These are phyloP conservation scores for Jamesozyma hellenica DNA, from an alignment of 805 yeast species.

Conservation along the genomic window DNA sequence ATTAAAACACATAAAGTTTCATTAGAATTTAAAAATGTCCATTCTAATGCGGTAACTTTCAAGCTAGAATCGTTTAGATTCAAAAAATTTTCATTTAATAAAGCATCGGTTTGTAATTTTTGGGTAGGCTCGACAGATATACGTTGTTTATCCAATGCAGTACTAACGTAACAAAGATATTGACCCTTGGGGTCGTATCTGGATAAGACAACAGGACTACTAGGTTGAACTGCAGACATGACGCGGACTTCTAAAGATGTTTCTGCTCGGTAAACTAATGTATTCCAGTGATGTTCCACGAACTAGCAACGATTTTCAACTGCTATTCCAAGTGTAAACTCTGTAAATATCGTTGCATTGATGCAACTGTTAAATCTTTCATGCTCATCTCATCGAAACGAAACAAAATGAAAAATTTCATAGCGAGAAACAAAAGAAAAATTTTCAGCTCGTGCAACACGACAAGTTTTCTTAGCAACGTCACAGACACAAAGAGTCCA, in stretches of 20 bases:
- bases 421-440: not conserved
- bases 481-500: too few relatives aligned
- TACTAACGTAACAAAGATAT: constrained; percentile 52
- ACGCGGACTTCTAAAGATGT: not conserved
- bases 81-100: constrained; percentile 25
- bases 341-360: not conserved
- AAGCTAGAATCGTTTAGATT: constrained; percentile 19
- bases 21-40: constrained; percentile 18
- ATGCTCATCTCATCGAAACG: constrained; percentile 10
- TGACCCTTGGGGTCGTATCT: constrained; percentile 55
- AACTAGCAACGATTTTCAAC: too few relatives aligned
- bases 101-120: constrained; percentile 21
- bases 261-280: too few relatives aligned
- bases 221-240: constrained; percentile 8
- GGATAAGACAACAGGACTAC: constrained; percentile 25
- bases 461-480: not conserved
- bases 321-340: too few relatives aligned
- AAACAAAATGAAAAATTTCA: not conserved
- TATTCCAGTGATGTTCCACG: too few relatives aligned
- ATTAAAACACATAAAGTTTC: constrained; percentile 45
- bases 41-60: constrained; percentile 16
- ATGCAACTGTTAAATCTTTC: not conserved
- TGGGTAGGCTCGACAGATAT: constrained; percentile 50
- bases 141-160: constrained; percentile 63
- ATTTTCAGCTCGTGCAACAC: constrained; percentile 3